These are phyloP conservation scores for Dictyophora rubrovolvata DNA, from an alignment of 768 basidiomycete genomes.

Conservation along the genomic window DNA sequence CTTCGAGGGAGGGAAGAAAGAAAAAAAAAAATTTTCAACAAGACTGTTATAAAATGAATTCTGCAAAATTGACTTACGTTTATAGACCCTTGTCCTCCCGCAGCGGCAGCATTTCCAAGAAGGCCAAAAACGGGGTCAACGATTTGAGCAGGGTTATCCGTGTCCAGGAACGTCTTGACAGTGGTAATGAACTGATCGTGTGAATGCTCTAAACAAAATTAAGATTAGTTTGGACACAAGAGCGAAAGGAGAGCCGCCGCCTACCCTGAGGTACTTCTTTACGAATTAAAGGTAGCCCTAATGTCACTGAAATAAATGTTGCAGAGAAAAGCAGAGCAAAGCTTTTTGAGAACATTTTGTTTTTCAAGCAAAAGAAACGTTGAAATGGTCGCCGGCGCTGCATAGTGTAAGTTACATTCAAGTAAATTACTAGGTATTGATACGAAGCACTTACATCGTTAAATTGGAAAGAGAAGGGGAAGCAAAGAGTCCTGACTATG, in stretches of 20 bases:
- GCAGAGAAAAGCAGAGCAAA: background rate
- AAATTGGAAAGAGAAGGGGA: background rate
- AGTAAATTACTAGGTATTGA: background rate
- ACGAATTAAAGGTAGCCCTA: slow-evolving; percentile 34
- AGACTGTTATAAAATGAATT: background rate
- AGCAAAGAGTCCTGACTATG: background rate
- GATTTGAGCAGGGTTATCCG: slow-evolving; percentile 52
- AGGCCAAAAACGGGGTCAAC: slow-evolving; percentile 55
- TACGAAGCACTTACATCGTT: background rate
- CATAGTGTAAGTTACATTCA: background rate
- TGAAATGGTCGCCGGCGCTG: background rate
- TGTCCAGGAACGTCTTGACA: slow-evolving; percentile 35
- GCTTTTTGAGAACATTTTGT: background rate
- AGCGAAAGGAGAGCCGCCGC: slow-evolving; percentile 5
- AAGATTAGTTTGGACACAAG: slow-evolving; percentile 7
- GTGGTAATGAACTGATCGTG: slow-evolving; percentile 48
- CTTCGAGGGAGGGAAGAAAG: too few relatives aligned
- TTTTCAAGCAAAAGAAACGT: background rate
- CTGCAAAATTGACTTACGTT: slow-evolving; percentile 25
- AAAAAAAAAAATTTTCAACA: too few relatives aligned
- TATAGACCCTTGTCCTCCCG: slow-evolving; percentile 42
- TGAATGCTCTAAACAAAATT: slow-evolving; percentile 41
- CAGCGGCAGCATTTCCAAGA: slow-evolving; percentile 55
- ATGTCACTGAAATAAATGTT: background rate
- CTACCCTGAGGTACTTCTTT: slow-evolving; percentile 62